Evolutionary conservation across 2,329 filamentous ascomycete species (phyloP).

Genomic region (Aspergillus pseudoterreus): DNA sequence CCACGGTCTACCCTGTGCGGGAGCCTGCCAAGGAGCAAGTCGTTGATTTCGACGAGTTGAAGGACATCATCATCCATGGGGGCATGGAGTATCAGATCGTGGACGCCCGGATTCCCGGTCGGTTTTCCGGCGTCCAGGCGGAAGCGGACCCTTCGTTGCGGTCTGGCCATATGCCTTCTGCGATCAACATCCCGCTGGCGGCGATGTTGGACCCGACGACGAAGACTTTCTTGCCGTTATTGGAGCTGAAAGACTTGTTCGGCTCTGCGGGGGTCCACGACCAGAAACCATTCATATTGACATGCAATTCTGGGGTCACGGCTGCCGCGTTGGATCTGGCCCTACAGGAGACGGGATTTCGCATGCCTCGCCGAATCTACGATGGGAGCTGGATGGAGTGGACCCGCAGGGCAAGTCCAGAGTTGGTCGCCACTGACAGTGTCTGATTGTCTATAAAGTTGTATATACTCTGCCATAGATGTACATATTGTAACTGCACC

Average conservation of each 20-base stretch:
- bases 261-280: slow-evolving; percentile 14
- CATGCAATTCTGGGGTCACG: slow-evolving; percentile 30
- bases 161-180: slow-evolving; percentile 23
- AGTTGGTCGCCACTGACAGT: slow-evolving; percentile 3
- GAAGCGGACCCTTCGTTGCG: slow-evolving; percentile 14
- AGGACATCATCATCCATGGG: neutral
- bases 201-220: slow-evolving; percentile 14
- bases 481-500: neutral
- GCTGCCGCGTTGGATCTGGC: slow-evolving; percentile 25
- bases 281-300: slow-evolving; percentile 16
- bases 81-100: slow-evolving; percentile 14
- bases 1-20: neutral
- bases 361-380: slow-evolving; percentile 20
- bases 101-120: slow-evolving; percentile 17
- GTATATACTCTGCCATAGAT: neutral
- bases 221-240: slow-evolving; percentile 9
- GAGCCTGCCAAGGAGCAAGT: slow-evolving; percentile 2
- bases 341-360: slow-evolving; percentile 15
- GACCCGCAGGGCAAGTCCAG: slow-evolving; percentile 16
- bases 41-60: slow-evolving; percentile 16
- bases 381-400: slow-evolving; percentile 33
- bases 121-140: slow-evolving; percentile 16
- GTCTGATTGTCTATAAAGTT: neutral
- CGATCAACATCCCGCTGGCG: slow-evolving; percentile 24
- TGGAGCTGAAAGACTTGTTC: slow-evolving; percentile 13